Evolutionary conservation across 169 alveolate genomes (phyloP), one percentile per base, ranked within the genome.

Genomic region (Plasmodium gonderi): DNA sequence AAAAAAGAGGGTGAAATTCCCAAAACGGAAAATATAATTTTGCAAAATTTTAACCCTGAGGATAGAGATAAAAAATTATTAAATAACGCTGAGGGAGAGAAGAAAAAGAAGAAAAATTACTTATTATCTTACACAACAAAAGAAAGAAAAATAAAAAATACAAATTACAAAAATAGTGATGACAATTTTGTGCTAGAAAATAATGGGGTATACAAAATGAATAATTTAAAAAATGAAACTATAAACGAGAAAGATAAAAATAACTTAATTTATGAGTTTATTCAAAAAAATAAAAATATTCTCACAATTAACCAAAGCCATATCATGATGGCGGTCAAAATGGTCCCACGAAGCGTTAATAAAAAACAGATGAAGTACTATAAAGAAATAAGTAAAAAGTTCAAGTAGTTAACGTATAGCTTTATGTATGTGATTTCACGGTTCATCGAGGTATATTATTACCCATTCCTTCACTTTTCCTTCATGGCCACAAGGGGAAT

Each of bases 371-470:
- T 80, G 69, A 75, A 51, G 17, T 80, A 90, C 47, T 90, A 81
- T 47, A 90, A 90, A 60, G 87, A 80, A 45, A 81, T 80, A 76
- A 76, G 94, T 64, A 81, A 80, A 79, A 90, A 75, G 77, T 90
- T 90, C 29, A 90, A 90, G 72, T 90, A n/a, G 26, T 36, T 12
- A 72, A 6, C 20, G n/a, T n/a, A 14, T 17, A 40, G 9, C 33
- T 26, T 42, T 44, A n/a, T n/a, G n/a, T n/a, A n/a, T n/a, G n/a
- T n/a, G n/a, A n/a, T n/a, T n/a, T n/a, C n/a, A n/a, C n/a, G n/a
- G n/a, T n/a, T n/a, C n/a, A n/a, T n/a, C n/a, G n/a, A n/a, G n/a
- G n/a, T n/a, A n/a, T n/a, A n/a, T n/a, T n/a, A n/a, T n/a, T n/a
- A n/a, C n/a, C n/a, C n/a, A n/a, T n/a, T n/a, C n/a, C n/a, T n/a